phyloP scores from a whole-genome alignment of 202 grass and related monocot genomes.

The Dendrocalamus latiflorus region DNA sequence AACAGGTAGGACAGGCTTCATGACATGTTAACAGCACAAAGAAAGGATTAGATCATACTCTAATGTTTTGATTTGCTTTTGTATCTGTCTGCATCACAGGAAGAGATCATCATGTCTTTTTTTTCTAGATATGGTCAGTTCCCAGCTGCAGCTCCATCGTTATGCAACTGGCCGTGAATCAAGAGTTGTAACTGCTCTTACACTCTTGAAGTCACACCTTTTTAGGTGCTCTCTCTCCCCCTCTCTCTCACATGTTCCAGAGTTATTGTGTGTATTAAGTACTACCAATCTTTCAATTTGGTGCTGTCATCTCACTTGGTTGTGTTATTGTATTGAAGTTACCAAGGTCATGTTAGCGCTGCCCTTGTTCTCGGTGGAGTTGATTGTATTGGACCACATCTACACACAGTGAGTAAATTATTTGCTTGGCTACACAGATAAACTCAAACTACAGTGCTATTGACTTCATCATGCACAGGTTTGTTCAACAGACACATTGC shows the following conservation, averaged over 20 bases:
- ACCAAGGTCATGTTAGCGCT: constrained; percentile 67
- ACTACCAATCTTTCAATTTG: background rate
- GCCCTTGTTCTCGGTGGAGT: constrained; percentile 72
- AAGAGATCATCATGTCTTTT: background rate
- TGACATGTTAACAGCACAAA: background rate
- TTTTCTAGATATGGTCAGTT: constrained; percentile 63
- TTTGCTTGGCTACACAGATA: background rate
- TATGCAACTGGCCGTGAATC: constrained; percentile 76
- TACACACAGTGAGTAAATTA: constrained; percentile 47
- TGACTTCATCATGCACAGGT: constrained; percentile 37
- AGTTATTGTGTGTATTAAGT: background rate
- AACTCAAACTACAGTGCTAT: background rate
- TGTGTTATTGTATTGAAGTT: constrained; percentile 22
- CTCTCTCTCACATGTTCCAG: background rate
- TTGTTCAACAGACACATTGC: constrained; percentile 58
- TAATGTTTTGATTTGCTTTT: background rate
- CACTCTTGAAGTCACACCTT: constrained; percentile 66
- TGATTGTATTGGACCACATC: constrained; percentile 66
- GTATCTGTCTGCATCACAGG: background rate
- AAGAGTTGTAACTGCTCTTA: constrained; percentile 64
- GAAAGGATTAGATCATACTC: background rate
- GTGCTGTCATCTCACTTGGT: background rate
- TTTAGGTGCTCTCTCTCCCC: constrained; percentile 40
- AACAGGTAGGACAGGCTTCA: constrained; percentile 38
- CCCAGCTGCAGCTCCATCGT: constrained; percentile 66